Percentiles rank a stretch among this genome's conserved stretches.
phyloP scores from a whole-genome alignment of 2,329 filamentous ascomycete species.

The Saccharata proteae region DNA sequence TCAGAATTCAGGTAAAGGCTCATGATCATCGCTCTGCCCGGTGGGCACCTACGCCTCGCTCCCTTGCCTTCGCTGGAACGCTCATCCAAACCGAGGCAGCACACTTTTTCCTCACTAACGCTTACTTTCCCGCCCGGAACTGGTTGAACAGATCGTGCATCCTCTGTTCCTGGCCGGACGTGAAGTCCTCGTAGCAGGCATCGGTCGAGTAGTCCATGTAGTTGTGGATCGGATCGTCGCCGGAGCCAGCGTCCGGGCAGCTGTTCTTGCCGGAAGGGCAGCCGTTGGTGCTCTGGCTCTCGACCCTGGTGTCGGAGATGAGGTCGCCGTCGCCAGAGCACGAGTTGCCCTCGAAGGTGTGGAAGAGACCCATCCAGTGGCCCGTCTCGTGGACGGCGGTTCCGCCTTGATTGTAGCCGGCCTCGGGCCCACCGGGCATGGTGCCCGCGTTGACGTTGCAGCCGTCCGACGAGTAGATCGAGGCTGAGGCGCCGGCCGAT shows the following conservation, averaged over 20 bases:
- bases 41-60: too few species aligned
- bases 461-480: slow-evolving; percentile 39
- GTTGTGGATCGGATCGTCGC: slow-evolving; percentile 42
- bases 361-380: slow-evolving; percentile 36
- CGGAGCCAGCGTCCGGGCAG: slow-evolving; percentile 32
- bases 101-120: too few species aligned
- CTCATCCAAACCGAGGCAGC: too few species aligned
- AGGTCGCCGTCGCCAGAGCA: slow-evolving; percentile 34
- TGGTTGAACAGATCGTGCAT: slow-evolving; percentile 41
- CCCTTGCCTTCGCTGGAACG: too few species aligned
- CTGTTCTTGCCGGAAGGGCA: slow-evolving; percentile 41
- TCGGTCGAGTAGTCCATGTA: slow-evolving; percentile 50
- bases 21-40: too few species aligned
- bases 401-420: slow-evolving; percentile 37
- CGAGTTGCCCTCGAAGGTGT: slow-evolving; percentile 34
- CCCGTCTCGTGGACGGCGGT: slow-evolving; percentile 37
- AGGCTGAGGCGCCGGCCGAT: slow-evolving; percentile 25
- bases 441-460: slow-evolving; percentile 46
- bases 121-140: slow-evolving; percentile 25
- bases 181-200: slow-evolving; percentile 43
- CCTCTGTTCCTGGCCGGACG: slow-evolving; percentile 34
- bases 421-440: slow-evolving; percentile 39
- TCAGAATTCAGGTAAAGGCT: too few species aligned
- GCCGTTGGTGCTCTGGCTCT: slow-evolving; percentile 38
- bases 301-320: slow-evolving; percentile 31